Evolutionary conservation across 2,329 filamentous ascomycete species (phyloP).

Genomic region (Zasmidium citrigriseum): DNA sequence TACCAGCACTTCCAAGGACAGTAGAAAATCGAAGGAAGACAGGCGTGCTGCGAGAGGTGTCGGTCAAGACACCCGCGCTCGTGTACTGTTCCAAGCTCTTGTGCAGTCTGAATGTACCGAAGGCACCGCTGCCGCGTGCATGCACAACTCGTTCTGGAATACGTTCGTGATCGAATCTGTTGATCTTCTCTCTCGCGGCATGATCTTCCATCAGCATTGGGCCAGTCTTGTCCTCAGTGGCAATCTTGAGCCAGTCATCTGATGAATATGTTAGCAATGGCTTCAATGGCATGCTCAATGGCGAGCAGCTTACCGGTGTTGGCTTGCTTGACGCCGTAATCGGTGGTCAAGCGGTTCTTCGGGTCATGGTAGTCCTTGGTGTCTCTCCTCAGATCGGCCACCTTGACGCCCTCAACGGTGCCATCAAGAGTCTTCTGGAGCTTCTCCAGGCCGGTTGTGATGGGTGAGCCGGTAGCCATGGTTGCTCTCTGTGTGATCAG

Average conservation of each 20-base stretch:
- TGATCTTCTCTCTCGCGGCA: constrained; percentile 73
- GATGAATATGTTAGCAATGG: not conserved
- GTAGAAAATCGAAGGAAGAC: constrained; percentile 78
- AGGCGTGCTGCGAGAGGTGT: constrained; percentile 66
- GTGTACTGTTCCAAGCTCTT: constrained; percentile 66
- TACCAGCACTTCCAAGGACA: constrained; percentile 72
- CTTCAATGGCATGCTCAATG: not conserved
- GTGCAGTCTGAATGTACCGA: constrained; percentile 66
- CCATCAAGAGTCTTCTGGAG: constrained; percentile 35
- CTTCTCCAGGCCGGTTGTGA: constrained; percentile 29
- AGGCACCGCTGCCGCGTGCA: constrained; percentile 64
- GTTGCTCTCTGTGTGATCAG: constrained; percentile 7
- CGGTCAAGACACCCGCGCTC: constrained; percentile 64
- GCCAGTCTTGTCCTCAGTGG: constrained; percentile 63
- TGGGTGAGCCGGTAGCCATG: constrained; percentile 22
- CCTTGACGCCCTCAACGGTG: constrained; percentile 50
- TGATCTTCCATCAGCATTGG: constrained; percentile 71
- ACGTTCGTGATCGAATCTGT: constrained; percentile 74
- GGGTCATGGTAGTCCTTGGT: constrained; percentile 59
- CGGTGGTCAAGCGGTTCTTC: constrained; percentile 67
- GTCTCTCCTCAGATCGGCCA: constrained; percentile 60
- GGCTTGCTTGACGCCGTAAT: constrained; percentile 72
- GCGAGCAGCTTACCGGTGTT: constrained; percentile 50
- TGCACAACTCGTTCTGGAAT: constrained; percentile 71
- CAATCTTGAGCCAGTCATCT: constrained; percentile 75